Evolutionary conservation across 371 early-diverging fungal species (phyloP), one percentile per base, ranked within the genome.

Genomic region (Rhizopus sp.): DNA sequence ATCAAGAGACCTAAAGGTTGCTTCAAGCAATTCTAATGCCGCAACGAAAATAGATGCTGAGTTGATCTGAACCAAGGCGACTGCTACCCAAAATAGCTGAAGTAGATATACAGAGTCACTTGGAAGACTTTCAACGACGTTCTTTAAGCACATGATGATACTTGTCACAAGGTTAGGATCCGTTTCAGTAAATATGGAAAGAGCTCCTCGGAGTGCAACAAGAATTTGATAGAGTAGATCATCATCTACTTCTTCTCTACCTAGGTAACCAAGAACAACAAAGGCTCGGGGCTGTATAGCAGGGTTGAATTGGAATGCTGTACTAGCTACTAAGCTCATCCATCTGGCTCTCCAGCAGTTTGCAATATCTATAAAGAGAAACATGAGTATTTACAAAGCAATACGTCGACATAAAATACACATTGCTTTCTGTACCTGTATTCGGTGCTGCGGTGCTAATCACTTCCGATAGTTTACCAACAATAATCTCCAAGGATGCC

Each of bases 221-320:
- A 95, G 70, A 16, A 93, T 92, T 70, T 93, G 93, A 65, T 92
- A 93, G n/a, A 94, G 61, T 50, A 93, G 66, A 50, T 89, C 90
- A 57, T 93, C 92, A 46, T 93, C 92, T 5, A 90, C 86, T 49
- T 90, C 92, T 57, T 89, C 86, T 10, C 89, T 81, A 0, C 92
- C 90, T 38, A 96, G 76, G 52, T 88, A 88, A 1, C 96, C 97
- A 33, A 96, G 78, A 6, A 88, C 84, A 29, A 94, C 87, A 72
- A 95, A 95, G 0, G 95, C 90, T 9, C 97, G 83, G 0, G 95
- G 95, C 66, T 96, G 97, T 31, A 94, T 81, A 0, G 93, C 91
- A 4, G 91, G 93, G 62, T 94, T 94, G 70, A 87, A 88, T 58
- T 93, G 91, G 79, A 96, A 96, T 0, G 95, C 92, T 15, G 90